Evolutionary conservation across 2,329 filamentous ascomycete species (phyloP), one percentile per base, ranked within the genome.

Genomic region (Penicillium sp.): DNA sequence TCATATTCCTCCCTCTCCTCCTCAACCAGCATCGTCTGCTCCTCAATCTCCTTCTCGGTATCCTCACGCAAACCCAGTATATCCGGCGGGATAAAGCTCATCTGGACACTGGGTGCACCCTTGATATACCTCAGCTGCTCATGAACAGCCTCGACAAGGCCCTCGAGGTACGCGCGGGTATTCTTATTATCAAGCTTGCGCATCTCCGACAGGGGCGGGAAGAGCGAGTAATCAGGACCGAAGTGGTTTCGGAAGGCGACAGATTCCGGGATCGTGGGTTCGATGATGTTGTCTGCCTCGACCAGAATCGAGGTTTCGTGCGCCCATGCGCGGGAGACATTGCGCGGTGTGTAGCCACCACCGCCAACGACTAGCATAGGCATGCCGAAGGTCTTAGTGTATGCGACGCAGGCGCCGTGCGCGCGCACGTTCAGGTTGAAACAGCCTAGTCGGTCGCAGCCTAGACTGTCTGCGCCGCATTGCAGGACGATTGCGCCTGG

Each of bases 401-500:
- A 97, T 50, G 88, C 86, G 58, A 97, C 91, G 73, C 94, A 99
- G 63, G 89, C 88, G 53, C 92, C 93, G 76, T 99, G 94, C 15
- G 93, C 93, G 72, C 91, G 88, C 59, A 99, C 94, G 73, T 96
- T 95, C 59, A 99, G 86, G 72, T 97, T 99, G 82, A 99, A 99
- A 62, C 92, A 89, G 49, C 94, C 94, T 0, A 99, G 85, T 23
- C 94, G 85, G 76, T 99, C 94, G 62, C 94, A 93, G 40, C 93
- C 93, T 0, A 99, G 84, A 41, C 90, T 95, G 80, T 99, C 94
- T 45, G 93, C 94, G 58, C 94, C 94, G 71, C 94, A 97, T 76
- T 99, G 94, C 2, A 99, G 82, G 7, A 95, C 93, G 69, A 99
- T 96, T 45, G 91, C 93, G 51, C 86, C 86, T 0, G 94, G 94